A percentile compares a stretch with the other conserved stretches of the same genome.
Conservation (phyloP, 495 filamentous ascomycete genomes). For the Ascodesmis nigricans region DNA sequence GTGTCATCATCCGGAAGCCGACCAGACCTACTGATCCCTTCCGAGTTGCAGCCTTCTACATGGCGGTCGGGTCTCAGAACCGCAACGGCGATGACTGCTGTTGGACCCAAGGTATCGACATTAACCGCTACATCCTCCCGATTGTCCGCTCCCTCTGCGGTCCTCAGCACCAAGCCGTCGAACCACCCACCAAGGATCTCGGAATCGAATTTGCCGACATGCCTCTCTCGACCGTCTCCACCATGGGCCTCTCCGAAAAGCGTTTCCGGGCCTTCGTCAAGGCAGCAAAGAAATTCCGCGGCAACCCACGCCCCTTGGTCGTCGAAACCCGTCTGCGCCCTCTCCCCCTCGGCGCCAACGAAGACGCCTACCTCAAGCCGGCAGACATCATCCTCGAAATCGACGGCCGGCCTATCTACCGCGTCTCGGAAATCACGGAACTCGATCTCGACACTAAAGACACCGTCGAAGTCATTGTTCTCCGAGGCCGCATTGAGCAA, state of each 20-base stretch:
- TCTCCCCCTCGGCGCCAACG: constrained; percentile 5
- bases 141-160: constrained; percentile 15
- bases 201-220: constrained; percentile 22
- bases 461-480: constrained; percentile 20
- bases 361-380: constrained; percentile 16
- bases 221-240: constrained; percentile 21
- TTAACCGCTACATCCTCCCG: constrained; percentile 19
- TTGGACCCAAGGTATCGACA: constrained; percentile 21
- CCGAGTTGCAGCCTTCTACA: constrained; percentile 20
- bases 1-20: constrained; percentile 18
- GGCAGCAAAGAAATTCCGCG: constrained; percentile 20
- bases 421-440: constrained; percentile 17
- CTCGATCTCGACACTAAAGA: constrained; percentile 18
- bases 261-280: constrained; percentile 21
- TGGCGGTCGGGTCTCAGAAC: constrained; percentile 22
- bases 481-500: constrained; percentile 18
- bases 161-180: constrained; percentile 11
- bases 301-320: constrained; percentile 18
- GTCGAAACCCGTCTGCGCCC: constrained; percentile 21
- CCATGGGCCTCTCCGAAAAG: constrained; percentile 18
- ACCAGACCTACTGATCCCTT: constrained; percentile 10
- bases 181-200: constrained; percentile 15
- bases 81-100: constrained; percentile 20
- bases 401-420: constrained; percentile 18
- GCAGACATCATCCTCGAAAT: constrained; percentile 21